phyloP scores from a whole-genome alignment of 2,329 filamentous ascomycete species.

The Diaporthe longicolla region DNA sequence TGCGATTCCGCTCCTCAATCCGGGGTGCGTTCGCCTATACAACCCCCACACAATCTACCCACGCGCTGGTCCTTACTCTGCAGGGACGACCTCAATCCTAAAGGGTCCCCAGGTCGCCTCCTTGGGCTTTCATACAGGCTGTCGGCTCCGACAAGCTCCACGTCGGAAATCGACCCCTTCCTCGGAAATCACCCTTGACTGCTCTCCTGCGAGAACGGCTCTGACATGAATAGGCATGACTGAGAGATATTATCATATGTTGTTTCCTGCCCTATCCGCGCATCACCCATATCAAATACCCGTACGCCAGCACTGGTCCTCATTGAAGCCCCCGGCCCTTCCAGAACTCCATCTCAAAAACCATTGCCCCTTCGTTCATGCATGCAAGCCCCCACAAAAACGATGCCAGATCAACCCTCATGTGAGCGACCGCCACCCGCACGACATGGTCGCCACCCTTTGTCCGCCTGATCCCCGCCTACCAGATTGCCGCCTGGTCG shows the following conservation, averaged over 20 bases:
- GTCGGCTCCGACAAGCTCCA: slow-evolving; percentile 40
- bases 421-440: background rate
- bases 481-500: slow-evolving; percentile 79
- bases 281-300: slow-evolving; percentile 10
- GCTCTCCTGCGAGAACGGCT: slow-evolving; percentile 39
- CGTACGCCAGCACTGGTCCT: slow-evolving; percentile 17
- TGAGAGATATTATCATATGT: slow-evolving; percentile 29
- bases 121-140: background rate
- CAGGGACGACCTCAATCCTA: background rate
- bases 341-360: slow-evolving; percentile 18
- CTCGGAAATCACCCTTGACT: slow-evolving; percentile 2
- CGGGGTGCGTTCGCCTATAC: slow-evolving; percentile 25
- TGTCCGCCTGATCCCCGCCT: slow-evolving; percentile 32
- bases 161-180: slow-evolving; percentile 33
- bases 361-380: slow-evolving; percentile 8
- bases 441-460: background rate
- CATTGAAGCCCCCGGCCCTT: slow-evolving; percentile 13
- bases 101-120: background rate
- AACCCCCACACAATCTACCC: slow-evolving; percentile 33
- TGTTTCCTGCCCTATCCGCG: slow-evolving; percentile 5
- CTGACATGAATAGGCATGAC: slow-evolving; percentile 2
- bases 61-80: background rate
- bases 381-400: slow-evolving; percentile 6
- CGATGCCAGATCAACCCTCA: background rate
- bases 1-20: slow-evolving; percentile 25